A percentile compares a stretch with the other conserved stretches of the same genome.
These are phyloP conservation scores for Ceratobasidium papillatum DNA, from an alignment of 1,284 basidiomycete species.

Conservation along the genomic window DNA sequence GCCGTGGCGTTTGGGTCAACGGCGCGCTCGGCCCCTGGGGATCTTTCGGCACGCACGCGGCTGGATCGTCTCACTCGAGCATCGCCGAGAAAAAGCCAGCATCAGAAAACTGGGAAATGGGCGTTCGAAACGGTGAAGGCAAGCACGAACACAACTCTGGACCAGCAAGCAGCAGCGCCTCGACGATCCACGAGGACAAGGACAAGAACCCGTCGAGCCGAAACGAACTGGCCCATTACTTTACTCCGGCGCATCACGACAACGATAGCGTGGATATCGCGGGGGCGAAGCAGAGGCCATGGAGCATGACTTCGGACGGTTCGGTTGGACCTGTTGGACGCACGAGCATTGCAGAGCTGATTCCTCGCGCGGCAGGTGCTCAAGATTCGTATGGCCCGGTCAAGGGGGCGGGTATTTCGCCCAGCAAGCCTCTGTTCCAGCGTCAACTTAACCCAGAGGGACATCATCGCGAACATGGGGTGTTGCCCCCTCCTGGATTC, in stretches of 20 bases:
- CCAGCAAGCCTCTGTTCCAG: constrained; percentile 12
- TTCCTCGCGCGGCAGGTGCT: neutral
- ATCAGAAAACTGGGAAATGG: constrained; percentile 43
- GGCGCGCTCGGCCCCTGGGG: constrained; percentile 53
- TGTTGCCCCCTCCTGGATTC: constrained; percentile 68
- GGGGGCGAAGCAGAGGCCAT: constrained; percentile 17
- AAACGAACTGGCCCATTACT: constrained; percentile 2
- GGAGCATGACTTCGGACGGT: constrained; percentile 23
- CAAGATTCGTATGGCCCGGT: constrained; percentile 31
- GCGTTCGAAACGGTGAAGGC: constrained; percentile 18
- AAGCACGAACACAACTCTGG: neutral
- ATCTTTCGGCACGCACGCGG: constrained; percentile 14
- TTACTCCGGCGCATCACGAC: neutral
- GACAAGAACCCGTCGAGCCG: neutral
- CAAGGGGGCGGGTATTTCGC: constrained; percentile 1
- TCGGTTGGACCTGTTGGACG: neutral
- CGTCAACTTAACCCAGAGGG: neutral
- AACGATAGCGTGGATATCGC: constrained; percentile 19
- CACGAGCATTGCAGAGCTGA: constrained; percentile 29
- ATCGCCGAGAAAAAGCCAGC: neutral
- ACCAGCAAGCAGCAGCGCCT: constrained; percentile 10
- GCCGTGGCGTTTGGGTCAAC: constrained; percentile 73
- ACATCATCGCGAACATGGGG: constrained; percentile 3
- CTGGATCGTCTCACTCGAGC: neutral
- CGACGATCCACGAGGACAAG: constrained; percentile 15